A percentile compares a stretch with the other conserved stretches of the same genome.
Conservation (phyloP, 108 stramenopile species). For the Poteriospumella lacustris region DNA sequence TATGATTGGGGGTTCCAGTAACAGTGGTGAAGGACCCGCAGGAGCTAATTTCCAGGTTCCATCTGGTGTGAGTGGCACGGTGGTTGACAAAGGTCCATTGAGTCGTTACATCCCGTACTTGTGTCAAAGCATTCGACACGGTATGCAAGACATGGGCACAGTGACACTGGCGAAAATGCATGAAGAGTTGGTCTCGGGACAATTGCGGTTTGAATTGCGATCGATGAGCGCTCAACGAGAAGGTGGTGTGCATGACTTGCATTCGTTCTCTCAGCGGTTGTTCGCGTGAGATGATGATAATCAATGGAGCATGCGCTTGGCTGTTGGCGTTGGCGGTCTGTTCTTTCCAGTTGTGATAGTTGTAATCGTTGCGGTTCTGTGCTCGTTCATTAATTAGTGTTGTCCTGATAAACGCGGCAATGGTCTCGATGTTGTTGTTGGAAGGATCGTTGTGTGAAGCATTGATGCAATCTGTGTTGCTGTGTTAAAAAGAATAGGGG, state of each 20-base stretch:
- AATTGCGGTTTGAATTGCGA: slow-evolving; percentile 29
- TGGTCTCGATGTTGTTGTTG: too few species aligned
- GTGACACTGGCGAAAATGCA: background rate
- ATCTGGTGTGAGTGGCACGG: slow-evolving; percentile 10
- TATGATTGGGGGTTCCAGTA: too few species aligned
- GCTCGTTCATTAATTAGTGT: too few species aligned
- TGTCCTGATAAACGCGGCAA: too few species aligned
- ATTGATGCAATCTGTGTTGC: too few species aligned
- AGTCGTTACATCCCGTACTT: slow-evolving; percentile 20
- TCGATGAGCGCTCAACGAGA: slow-evolving; percentile 11
- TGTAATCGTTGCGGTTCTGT: too few species aligned
- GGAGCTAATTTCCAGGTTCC: background rate
- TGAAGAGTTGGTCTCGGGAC: background rate
- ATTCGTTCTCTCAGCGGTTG: slow-evolving; percentile 14
- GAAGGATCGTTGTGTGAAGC: too few species aligned
- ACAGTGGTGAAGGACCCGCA: too few species aligned
- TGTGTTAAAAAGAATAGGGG: too few species aligned
- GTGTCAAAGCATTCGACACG: slow-evolving; percentile 20
- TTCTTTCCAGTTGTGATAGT: too few species aligned
- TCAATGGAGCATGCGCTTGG: too few species aligned
- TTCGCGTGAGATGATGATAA: background rate
- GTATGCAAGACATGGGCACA: slow-evolving; percentile 25
- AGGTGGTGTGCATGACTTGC: slow-evolving; percentile 26
- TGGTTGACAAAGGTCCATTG: slow-evolving; percentile 25
- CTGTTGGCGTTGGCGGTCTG: too few species aligned